These are phyloP conservation scores for Mucuna pruriens DNA, from an alignment of 306 rosid genomes.

Conservation along the genomic window DNA sequence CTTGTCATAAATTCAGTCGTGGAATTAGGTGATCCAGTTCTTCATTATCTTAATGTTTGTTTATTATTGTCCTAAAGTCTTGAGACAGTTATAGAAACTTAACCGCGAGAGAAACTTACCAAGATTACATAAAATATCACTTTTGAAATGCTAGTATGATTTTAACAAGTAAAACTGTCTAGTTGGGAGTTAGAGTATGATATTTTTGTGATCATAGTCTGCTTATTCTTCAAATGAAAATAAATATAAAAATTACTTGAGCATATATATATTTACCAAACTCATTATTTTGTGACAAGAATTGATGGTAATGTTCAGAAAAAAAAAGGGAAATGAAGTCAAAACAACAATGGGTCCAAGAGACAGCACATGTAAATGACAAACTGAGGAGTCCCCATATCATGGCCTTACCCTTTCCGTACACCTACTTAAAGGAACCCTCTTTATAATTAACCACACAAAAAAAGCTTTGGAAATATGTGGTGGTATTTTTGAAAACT, in stretches of 20 bases:
- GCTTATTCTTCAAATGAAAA: background rate
- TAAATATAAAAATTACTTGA: background rate
- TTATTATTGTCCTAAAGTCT: conserved; percentile 10
- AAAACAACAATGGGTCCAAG: conserved; percentile 38
- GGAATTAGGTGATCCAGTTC: background rate
- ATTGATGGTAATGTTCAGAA: conserved; percentile 32
- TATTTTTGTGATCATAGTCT: background rate
- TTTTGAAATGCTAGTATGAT: background rate
- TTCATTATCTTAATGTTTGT: conserved; percentile 25
- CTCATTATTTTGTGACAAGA: conserved; percentile 15
- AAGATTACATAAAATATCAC: conserved; percentile 18
- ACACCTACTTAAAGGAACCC: conserved; percentile 24
- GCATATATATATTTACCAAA: background rate
- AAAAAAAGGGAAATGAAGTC: conserved; percentile 30
- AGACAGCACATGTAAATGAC: conserved; percentile 38
- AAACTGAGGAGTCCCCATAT: background rate
- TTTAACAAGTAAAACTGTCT: background rate
- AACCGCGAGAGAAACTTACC: conserved; percentile 9
- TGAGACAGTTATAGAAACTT: conserved; percentile 5
- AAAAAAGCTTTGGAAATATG: too few species aligned
- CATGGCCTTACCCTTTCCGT: conserved; percentile 30
- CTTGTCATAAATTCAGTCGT: background rate
- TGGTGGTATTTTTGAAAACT: conserved; percentile 19
- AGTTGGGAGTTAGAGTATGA: background rate
- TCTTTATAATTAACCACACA: conserved; percentile 41